Percentiles rank a stretch among this genome's conserved stretches.
Evolutionary conservation across 345 rosid species (phyloP).

Genomic region (Lagerstroemia speciosa): DNA sequence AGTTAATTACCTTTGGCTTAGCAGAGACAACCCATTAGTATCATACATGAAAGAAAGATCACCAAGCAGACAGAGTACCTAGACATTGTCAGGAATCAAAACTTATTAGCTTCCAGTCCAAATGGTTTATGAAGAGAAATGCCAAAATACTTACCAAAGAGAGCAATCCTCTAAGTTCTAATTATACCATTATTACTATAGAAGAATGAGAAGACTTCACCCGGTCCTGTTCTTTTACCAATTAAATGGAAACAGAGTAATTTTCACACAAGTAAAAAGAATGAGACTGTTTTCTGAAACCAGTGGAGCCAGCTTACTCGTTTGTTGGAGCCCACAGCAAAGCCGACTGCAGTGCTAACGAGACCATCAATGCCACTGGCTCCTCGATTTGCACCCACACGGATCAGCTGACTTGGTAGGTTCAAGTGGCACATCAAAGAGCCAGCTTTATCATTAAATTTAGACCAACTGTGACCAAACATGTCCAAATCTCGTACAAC

Average conservation of each 20-base stretch:
- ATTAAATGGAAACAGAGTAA: background rate
- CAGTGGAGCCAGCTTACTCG: constrained; percentile 35
- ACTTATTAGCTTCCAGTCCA: background rate
- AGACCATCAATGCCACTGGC: constrained; percentile 99
- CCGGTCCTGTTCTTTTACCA: background rate
- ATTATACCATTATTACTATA: background rate
- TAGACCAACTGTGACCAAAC: constrained; percentile 55
- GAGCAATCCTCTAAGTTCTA: background rate
- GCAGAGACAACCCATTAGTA: constrained; percentile 83
- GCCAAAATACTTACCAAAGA: background rate
- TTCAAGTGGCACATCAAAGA: constrained; percentile 36
- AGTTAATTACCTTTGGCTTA: constrained; percentile 53
- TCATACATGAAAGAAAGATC: constrained; percentile 96
- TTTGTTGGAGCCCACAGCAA: constrained; percentile 80
- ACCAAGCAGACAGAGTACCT: constrained; percentile 79
- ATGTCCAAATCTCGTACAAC: constrained; percentile 83
- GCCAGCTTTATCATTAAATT: constrained; percentile 17
- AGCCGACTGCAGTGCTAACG: constrained; percentile 87
- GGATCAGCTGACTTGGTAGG: constrained; percentile 47
- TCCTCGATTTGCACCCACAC: constrained; percentile 88
- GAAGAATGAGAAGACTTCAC: too few relatives aligned
- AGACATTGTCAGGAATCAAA: constrained; percentile 6
- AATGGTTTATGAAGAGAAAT: background rate
- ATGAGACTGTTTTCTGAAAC: background rate
- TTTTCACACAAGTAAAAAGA: background rate